Percentiles rank a stretch among this genome's conserved stretches.
Evolutionary conservation across 139 green algal genomes (phyloP).

Genomic region (Coccomyxa sp.): DNA sequence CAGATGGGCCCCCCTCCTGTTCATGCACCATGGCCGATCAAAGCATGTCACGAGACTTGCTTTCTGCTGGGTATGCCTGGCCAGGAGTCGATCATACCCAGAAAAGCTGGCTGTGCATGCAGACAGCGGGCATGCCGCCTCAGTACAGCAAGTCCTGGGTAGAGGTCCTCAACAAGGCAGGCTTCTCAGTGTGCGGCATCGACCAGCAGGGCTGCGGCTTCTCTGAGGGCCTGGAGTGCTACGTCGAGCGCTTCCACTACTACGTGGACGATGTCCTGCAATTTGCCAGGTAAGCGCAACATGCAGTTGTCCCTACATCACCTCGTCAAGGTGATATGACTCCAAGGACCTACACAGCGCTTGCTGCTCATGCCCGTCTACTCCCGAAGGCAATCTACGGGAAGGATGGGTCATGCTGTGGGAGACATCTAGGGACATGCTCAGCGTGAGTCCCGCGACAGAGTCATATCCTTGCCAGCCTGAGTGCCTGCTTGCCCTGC

Average conservation of each 20-base stretch:
- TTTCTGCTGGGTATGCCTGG: not conserved
- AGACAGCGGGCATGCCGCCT: slow-evolving; percentile 22
- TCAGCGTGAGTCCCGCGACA: no score
- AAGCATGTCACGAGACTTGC: not conserved
- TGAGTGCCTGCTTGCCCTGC: no score
- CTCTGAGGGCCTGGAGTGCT: slow-evolving; percentile 52
- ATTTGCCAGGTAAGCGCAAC: slow-evolving; percentile 31
- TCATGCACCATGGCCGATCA: not conserved
- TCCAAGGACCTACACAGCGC: no score
- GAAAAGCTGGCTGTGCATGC: not conserved
- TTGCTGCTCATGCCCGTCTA: no score
- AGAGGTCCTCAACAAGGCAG: slow-evolving; percentile 48
- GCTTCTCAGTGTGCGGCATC: slow-evolving; percentile 55
- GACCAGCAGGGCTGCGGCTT: slow-evolving; percentile 62
- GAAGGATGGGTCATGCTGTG: no score
- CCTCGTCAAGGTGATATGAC: no score
- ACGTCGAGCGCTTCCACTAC: slow-evolving; percentile 50
- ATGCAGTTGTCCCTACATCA: no score
- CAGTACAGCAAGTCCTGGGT: slow-evolving; percentile 65
- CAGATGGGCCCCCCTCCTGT: no score
- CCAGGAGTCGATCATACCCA: not conserved
- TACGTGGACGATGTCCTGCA: slow-evolving; percentile 59
- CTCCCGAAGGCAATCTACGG: no score
- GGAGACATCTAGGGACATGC: no score
- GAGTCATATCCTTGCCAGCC: no score